A percentile compares a stretch with the other conserved stretches of the same genome.
Conservation (phyloP, 2,329 filamentous ascomycete species). For the Cladophialophora carrionii region DNA sequence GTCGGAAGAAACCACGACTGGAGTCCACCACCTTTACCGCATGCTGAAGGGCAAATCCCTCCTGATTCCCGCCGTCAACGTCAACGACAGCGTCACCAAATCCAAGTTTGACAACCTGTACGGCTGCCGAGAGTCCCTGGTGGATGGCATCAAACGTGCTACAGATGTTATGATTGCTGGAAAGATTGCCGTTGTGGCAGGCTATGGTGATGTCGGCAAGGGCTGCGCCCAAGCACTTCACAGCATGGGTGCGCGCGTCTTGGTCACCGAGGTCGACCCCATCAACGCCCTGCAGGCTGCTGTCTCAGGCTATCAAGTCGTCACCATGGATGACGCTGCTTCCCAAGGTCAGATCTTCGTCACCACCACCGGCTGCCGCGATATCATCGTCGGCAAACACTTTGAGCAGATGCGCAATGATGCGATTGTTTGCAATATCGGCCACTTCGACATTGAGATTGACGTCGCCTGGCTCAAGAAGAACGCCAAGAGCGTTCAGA, state of each 20-base stretch:
- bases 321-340: constrained; percentile 96
- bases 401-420: constrained; percentile 96
- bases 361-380: constrained; percentile 98
- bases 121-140: constrained; percentile 97
- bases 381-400: constrained; percentile 89
- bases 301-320: constrained; percentile 95
- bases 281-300: constrained; percentile 99
- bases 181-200: constrained; percentile 96
- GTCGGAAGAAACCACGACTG: constrained; percentile 99
- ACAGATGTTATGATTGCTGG: constrained; percentile 99
- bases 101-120: constrained; percentile 99
- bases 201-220: constrained; percentile 99
- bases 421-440: constrained; percentile 99
- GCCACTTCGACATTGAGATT: constrained; percentile 99
- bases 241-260: constrained; percentile 94
- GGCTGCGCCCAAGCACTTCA: constrained; percentile 94
- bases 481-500: constrained; percentile 89
- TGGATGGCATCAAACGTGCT: constrained; percentile 99
- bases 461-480: constrained; percentile 99
- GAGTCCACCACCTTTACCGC: constrained; percentile 98
- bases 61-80: constrained; percentile 94
- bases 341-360: constrained; percentile 93
- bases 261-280: constrained; percentile 96
- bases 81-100: constrained; percentile 99
- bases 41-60: constrained; percentile 93